Evolutionary conservation across 225 moss, liverwort and hornwort genomes (phyloP).

Genomic region (Physcomitrium patens): DNA sequence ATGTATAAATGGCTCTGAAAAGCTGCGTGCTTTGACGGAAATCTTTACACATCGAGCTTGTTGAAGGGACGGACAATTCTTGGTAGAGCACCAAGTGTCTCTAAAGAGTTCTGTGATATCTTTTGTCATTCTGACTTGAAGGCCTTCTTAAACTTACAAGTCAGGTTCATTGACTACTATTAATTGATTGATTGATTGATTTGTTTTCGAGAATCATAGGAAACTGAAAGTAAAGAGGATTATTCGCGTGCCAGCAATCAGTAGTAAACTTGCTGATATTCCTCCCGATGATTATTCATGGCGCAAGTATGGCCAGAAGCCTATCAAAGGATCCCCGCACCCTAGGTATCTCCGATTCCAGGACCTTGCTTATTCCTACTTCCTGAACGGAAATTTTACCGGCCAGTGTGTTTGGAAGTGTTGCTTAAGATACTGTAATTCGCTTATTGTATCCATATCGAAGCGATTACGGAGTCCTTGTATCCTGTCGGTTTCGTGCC

Average conservation of each 20-base stretch:
- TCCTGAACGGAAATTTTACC: not conserved
- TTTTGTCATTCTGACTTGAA: too few species aligned
- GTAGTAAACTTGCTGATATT: slow-evolving; percentile 72
- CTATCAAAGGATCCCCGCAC: slow-evolving; percentile 76
- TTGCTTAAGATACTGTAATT: not conserved
- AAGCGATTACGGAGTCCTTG: not conserved
- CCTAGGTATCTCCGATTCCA: slow-evolving; percentile 48
- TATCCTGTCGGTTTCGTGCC: not conserved
- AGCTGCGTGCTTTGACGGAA: too few species aligned
- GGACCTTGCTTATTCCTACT: not conserved
- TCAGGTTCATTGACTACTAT: not conserved
- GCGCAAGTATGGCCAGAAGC: slow-evolving; percentile 78
- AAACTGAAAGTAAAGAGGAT: slow-evolving; percentile 61
- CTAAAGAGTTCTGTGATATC: too few species aligned
- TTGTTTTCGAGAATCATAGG: slow-evolving; percentile 23
- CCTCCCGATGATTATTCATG: slow-evolving; percentile 74
- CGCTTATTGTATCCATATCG: not conserved
- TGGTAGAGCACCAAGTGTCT: too few species aligned
- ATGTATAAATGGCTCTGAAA: too few species aligned
- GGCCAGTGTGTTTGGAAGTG: not conserved
- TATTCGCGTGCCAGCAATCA: slow-evolving; percentile 65
- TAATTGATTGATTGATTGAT: not conserved
- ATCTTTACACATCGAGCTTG: too few species aligned
- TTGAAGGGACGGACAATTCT: too few species aligned
- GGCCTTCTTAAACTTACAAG: too few species aligned